Evolutionary conservation across 305 asterid genomes (phyloP).

Genomic region (Fraxinus platypoda): DNA sequence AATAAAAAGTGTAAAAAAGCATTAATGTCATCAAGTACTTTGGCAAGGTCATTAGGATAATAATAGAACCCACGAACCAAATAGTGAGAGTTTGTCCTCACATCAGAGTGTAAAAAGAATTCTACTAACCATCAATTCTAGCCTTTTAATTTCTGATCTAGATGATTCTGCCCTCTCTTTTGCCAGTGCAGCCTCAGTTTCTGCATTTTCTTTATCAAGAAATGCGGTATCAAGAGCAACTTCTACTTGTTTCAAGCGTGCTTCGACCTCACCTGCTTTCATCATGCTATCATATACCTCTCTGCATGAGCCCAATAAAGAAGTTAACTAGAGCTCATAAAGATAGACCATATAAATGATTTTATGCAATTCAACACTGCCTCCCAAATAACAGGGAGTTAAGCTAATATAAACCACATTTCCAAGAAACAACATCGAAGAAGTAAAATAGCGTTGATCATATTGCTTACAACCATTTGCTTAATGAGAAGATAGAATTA

Average conservation of each 20-base stretch:
- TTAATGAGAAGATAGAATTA: slow-evolving; percentile 1
- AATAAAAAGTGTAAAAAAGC: not conserved
- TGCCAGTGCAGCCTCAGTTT: slow-evolving; percentile 60
- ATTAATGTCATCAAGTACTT: slow-evolving; percentile 9
- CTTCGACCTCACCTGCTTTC: slow-evolving; percentile 65
- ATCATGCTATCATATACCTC: slow-evolving; percentile 78
- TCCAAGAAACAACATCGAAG: not conserved
- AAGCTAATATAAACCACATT: not conserved
- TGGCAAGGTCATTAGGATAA: slow-evolving; percentile 6
- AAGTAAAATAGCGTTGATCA: not conserved
- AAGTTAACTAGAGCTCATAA: slow-evolving; percentile 21
- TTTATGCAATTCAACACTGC: slow-evolving; percentile 28
- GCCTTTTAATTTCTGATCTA: slow-evolving; percentile 69
- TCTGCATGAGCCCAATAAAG: slow-evolving; percentile 41
- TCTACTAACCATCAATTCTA: slow-evolving; percentile 62
- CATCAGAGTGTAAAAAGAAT: slow-evolving; percentile 19
- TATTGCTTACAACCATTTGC: slow-evolving; percentile 6
- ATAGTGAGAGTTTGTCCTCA: slow-evolving; percentile 11
- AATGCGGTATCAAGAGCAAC: slow-evolving; percentile 68
- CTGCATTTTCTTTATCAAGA: slow-evolving; percentile 67
- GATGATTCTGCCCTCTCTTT: slow-evolving; percentile 65
- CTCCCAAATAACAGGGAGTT: slow-evolving; percentile 8
- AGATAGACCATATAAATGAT: slow-evolving; percentile 20
- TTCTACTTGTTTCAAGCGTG: slow-evolving; percentile 62
- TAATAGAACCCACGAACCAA: not conserved